Evolutionary conservation across 2,329 filamentous ascomycete species (phyloP).

Genomic region (Zymoseptoria ardabiliae): DNA sequence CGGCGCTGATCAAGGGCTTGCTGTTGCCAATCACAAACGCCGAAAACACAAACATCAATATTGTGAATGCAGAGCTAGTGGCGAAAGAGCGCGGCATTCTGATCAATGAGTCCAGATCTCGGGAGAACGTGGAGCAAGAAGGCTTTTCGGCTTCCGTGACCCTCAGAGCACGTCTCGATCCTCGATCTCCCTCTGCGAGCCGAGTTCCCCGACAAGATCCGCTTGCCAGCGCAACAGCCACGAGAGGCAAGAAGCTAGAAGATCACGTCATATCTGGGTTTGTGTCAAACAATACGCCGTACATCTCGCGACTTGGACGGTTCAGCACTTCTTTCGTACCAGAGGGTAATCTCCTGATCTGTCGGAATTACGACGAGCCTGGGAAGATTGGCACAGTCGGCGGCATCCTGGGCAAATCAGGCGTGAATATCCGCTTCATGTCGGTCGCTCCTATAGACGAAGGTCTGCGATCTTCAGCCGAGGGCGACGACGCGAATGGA

Average conservation of each 20-base stretch:
- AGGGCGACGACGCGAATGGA: constrained; percentile 27
- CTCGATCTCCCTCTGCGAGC: constrained; percentile 26
- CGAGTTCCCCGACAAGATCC: constrained; percentile 9
- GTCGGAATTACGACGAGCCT: constrained; percentile 73
- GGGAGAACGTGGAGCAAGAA: constrained; percentile 52
- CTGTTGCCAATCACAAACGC: constrained; percentile 60
- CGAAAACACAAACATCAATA: constrained; percentile 68
- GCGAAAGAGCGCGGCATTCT: constrained; percentile 71
- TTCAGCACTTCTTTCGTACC: constrained; percentile 69
- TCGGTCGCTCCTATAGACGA: constrained; percentile 55
- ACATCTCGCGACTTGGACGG: constrained; percentile 65
- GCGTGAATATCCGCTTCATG: constrained; percentile 77
- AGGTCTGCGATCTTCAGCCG: constrained; percentile 11
- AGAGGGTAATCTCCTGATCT: constrained; percentile 65
- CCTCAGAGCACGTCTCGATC: constrained; percentile 46
- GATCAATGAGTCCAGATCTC: constrained; percentile 64
- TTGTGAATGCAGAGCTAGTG: constrained; percentile 71
- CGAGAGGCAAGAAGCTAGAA: constrained; percentile 25
- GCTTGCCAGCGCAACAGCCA: constrained; percentile 2
- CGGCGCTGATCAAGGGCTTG: constrained; percentile 70
- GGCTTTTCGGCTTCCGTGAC: constrained; percentile 67
- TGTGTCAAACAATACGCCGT: constrained; percentile 55
- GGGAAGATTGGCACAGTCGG: constrained; percentile 79
- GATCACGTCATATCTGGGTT: constrained; percentile 59
- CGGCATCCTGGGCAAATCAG: constrained; percentile 58